Conservation (phyloP, 2,329 filamentous ascomycete species). For the Botrytis fabae region DNA sequence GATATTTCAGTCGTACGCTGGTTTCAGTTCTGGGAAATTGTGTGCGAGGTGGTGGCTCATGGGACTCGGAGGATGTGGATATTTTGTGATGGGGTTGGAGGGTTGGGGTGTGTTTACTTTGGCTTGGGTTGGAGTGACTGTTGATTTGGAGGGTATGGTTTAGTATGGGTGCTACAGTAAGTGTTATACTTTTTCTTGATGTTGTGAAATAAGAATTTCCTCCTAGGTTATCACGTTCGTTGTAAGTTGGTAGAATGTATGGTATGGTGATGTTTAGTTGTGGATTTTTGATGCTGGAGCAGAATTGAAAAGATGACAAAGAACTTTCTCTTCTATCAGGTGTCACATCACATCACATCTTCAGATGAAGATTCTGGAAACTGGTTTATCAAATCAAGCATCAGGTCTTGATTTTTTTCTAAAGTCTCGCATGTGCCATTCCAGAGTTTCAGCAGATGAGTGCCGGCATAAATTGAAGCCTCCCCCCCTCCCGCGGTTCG, state of each 20-base stretch:
- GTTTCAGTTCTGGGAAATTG: not conserved
- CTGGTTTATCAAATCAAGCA: no score
- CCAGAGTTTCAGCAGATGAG: not conserved
- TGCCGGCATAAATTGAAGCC: no score
- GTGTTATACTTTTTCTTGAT: not conserved
- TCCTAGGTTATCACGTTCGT: not conserved
- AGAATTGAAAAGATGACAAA: not conserved
- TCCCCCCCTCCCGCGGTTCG: no score
- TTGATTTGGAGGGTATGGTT: not conserved
- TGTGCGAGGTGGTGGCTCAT: not conserved
- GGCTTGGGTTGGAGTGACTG: accelerated
- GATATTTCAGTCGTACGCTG: not conserved
- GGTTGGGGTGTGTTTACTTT: not conserved
- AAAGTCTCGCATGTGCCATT: not conserved
- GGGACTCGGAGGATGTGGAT: not conserved
- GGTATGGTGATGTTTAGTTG: not conserved
- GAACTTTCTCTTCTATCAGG: not conserved
- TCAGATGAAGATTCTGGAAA: not conserved
- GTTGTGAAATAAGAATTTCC: not conserved
- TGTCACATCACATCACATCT: not conserved
- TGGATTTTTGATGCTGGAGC: not conserved
- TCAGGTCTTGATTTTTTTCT: not conserved
- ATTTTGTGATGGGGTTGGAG: not conserved
- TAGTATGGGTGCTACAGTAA: not conserved
- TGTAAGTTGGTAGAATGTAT: not conserved